Conservation (phyloP, 768 basidiomycete genomes). For the Leccinum arenicola region DNA sequence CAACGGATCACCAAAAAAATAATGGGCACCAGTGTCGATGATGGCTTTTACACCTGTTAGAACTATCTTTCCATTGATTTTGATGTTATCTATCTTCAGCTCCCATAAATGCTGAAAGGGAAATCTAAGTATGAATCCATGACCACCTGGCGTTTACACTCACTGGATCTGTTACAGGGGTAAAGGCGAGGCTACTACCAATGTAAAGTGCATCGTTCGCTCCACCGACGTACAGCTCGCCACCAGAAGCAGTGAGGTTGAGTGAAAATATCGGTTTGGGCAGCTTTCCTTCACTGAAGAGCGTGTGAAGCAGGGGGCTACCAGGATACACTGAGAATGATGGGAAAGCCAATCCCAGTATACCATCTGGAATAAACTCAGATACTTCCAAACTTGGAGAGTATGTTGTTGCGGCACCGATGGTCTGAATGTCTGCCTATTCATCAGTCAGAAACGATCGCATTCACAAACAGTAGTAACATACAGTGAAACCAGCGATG, state of each 20-base stretch:
- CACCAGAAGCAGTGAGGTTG: no score
- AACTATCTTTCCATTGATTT: no score
- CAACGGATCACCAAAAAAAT: not conserved
- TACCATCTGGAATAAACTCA: constrained; percentile 4
- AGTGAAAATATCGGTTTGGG: no score
- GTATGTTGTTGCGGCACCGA: constrained; percentile 8
- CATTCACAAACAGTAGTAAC: not conserved
- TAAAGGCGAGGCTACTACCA: no score
- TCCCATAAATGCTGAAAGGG: no score
- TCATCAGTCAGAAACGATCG: not conserved
- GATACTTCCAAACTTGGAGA: not conserved
- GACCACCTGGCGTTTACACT: no score
- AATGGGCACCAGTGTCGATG: not conserved
- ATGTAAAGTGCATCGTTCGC: no score
- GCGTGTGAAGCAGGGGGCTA: constrained; percentile 29
- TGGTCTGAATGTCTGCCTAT: constrained; percentile 12
- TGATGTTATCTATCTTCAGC: no score
- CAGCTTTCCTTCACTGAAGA: not conserved
- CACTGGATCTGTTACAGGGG: no score
- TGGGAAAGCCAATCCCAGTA: constrained; percentile 29
- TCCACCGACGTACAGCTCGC: no score
- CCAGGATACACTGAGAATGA: constrained; percentile 23
- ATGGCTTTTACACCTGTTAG: no score
- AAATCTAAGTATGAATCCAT: no score
- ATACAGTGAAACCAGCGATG: constrained; percentile 5